phyloP scores from a whole-genome alignment of 345 rosid species.

The Hypericum perforatum region DNA sequence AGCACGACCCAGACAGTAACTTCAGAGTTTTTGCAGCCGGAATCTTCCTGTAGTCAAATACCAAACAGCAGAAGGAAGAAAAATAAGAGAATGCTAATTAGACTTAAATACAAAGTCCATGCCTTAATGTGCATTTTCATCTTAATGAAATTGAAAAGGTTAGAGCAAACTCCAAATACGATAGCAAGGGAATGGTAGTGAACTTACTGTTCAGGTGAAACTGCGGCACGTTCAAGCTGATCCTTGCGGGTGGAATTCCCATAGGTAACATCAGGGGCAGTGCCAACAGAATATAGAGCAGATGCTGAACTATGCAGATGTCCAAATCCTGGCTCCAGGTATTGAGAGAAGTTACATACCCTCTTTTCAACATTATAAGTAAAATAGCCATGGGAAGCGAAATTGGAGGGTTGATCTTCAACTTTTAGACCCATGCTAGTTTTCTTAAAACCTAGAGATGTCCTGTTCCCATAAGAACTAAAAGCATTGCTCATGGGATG shows the following conservation, averaged over 20 bases:
- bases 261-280: conserved; percentile 56
- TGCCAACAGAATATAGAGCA: conserved; percentile 43
- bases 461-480: conserved; percentile 22
- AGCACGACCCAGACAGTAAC: conserved; percentile 3
- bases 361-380: conserved; percentile 42
- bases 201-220: conserved; percentile 52
- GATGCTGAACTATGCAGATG: conserved; percentile 43
- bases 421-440: conserved; percentile 58
- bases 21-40: background rate
- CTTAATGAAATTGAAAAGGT: too few species aligned
- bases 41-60: too few species aligned
- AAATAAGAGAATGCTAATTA: too few species aligned
- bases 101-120: too few species aligned
- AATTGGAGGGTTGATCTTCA: conserved; percentile 30
- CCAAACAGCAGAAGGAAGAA: too few species aligned
- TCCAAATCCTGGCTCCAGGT: conserved; percentile 34
- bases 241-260: conserved; percentile 52
- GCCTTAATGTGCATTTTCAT: too few species aligned
- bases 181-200: background rate
- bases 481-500: conserved; percentile 15
- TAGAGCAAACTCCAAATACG: too few species aligned
- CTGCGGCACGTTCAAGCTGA: conserved; percentile 32
- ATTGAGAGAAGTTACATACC: conserved; percentile 29
- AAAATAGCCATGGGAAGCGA: conserved; percentile 31
- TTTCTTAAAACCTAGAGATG: conserved; percentile 27